A percentile compares a stretch with the other conserved stretches of the same genome.
These are phyloP conservation scores for Sporothrix protearum DNA, from an alignment of 2,329 filamentous ascomycete species.

Conservation along the genomic window DNA sequence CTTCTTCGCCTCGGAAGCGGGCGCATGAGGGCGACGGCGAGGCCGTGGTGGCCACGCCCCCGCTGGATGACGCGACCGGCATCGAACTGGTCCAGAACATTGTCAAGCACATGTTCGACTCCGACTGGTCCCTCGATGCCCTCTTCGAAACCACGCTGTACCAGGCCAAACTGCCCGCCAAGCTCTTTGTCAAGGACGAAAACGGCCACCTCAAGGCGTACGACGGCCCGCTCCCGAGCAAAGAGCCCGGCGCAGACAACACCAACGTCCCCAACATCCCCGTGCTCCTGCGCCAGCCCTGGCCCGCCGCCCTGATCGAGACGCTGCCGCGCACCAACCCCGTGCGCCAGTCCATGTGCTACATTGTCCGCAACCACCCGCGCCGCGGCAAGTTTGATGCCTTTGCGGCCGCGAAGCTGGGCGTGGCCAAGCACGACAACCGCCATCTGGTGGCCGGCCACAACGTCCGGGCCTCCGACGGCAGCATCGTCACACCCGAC, in stretches of 20 bases:
- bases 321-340: slow-evolving; percentile 66
- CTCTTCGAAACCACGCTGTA: slow-evolving; percentile 63
- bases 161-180: slow-evolving; percentile 64
- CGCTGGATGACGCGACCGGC: slow-evolving; percentile 30
- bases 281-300: slow-evolving; percentile 71
- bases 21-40: slow-evolving; percentile 25
- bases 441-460: slow-evolving; percentile 59
- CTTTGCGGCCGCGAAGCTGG: slow-evolving; percentile 59
- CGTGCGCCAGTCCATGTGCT: slow-evolving; percentile 69
- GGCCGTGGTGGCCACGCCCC: slow-evolving; percentile 6
- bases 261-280: slow-evolving; percentile 56
- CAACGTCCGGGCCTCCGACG: slow-evolving; percentile 60
- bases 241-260: too few species aligned
- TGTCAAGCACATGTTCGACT: slow-evolving; percentile 75
- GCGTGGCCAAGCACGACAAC: slow-evolving; percentile 59
- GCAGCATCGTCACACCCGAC: slow-evolving; percentile 70
- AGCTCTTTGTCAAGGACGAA: slow-evolving; percentile 64
- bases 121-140: slow-evolving; percentile 68
- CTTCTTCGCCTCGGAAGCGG: slow-evolving; percentile 39
- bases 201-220: slow-evolving; percentile 67
- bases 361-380: slow-evolving; percentile 74
- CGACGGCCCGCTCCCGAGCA: slow-evolving; percentile 60
- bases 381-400: slow-evolving; percentile 78
- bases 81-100: slow-evolving; percentile 57
- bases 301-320: slow-evolving; percentile 66